Base-by-base conservation (phyloP, 805 yeast genomes). In the Candida odintsovae region DNA sequence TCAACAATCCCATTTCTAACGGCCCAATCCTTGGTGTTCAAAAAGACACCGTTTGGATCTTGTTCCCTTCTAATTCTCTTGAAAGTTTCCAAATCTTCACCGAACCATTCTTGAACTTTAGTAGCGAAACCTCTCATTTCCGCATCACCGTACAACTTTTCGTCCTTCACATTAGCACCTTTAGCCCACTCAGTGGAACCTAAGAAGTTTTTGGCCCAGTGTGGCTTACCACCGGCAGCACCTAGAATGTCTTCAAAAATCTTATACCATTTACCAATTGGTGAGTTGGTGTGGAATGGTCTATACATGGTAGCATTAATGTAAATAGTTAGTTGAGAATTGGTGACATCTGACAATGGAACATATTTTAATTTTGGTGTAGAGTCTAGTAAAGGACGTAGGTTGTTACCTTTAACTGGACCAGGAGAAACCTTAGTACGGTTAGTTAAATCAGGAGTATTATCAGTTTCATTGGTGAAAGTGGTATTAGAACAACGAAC, bases 181-280 rank as follows among this genome's bases (percentile, higher is more conserved):
- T 44, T 45, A 11, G 65, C 63, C 56, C 62, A 54, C 12, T 68
- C 64, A 3, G 61, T 57, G 3, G 77, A 68, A 1, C 96, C 95
- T 47, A 86, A 71, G 64, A 89, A 92, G 66, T 90, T 90, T 72
- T 92, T 92, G 16, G 99, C 99, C 99, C 99, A 92, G 65, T 92
- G 99, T 2, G 99, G 99, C 63, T 82, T 86, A 39, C 99, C 99
- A 33, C 86, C 90, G 25, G 85, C 90, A 23, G 78, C 80, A 43
- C 73, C 75, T 73, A 90, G 71, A 2, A 88, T 77, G 44, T 78
- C 77, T 66, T 92, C 99, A 65, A 92, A 92, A n/a, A 74, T 71
- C 42, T 76, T 76, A 67, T 77, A 92, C 97, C 97, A 92, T 54
- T 79, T 75, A 40, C 78, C 80, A 31, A 89, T 80, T 39, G 86